Evolutionary conservation across 257 asterid species (phyloP).

Genomic region (Solanum sejunctum): DNA sequence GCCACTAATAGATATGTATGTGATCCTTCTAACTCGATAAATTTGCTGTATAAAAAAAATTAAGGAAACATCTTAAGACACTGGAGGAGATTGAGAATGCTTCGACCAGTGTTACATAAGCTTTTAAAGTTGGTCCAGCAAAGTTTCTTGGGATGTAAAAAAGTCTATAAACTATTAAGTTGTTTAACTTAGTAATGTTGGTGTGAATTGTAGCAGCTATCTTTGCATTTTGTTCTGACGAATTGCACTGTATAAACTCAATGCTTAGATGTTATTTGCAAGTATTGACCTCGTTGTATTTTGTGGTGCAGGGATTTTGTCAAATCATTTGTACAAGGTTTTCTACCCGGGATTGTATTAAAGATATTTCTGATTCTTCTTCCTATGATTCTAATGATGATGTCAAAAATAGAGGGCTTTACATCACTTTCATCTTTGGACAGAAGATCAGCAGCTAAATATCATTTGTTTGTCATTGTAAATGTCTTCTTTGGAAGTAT

Average conservation of each 20-base stretch:
- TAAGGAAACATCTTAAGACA: neutral
- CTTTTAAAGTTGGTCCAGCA: neutral
- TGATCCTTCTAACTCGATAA: neutral
- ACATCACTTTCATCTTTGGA: slow-evolving; percentile 59
- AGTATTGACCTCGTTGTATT: neutral
- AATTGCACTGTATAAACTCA: neutral
- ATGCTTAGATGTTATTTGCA: neutral
- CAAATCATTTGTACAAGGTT: slow-evolving; percentile 65
- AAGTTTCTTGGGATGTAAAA: neutral
- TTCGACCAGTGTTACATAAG: neutral
- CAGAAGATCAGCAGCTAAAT: slow-evolving; percentile 63
- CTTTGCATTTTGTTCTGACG: neutral
- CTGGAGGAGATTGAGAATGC: neutral
- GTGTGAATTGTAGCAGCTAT: neutral
- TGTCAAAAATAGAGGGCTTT: slow-evolving; percentile 73
- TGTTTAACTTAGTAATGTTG: neutral
- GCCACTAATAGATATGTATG: slow-evolving; percentile 47
- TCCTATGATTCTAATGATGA: slow-evolving; percentile 50
- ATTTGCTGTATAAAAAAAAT: neutral
- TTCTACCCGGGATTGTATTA: slow-evolving; percentile 72
- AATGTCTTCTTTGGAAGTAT: slow-evolving; percentile 85
- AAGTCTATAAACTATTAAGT: neutral
- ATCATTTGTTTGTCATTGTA: slow-evolving; percentile 62
- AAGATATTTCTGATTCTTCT: slow-evolving; percentile 54
- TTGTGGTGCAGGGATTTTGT: slow-evolving; percentile 26